Conservation (phyloP, 2,329 filamentous ascomycete species). For the Exserohilum rostratum region DNA sequence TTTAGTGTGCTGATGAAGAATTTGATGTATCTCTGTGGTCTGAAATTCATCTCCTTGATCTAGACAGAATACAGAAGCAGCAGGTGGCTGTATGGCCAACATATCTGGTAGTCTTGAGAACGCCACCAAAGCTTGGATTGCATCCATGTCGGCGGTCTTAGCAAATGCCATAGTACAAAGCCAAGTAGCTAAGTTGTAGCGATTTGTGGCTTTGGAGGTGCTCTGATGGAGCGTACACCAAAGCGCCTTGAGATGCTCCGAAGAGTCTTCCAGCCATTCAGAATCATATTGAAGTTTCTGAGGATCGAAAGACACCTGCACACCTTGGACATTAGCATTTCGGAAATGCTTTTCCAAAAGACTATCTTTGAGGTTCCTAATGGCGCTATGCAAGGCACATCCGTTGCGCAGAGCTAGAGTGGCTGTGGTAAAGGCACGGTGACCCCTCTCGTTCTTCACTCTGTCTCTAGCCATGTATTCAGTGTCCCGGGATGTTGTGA, state of each 20-base stretch:
- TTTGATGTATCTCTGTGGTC: neutral
- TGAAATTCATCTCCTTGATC: constrained; percentile 15
- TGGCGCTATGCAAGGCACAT: constrained; percentile 11
- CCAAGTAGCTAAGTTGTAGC: constrained; percentile 34
- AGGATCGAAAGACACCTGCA: neutral
- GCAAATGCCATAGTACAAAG: constrained; percentile 36
- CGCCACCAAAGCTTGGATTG: constrained; percentile 29
- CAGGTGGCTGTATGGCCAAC: constrained; percentile 15
- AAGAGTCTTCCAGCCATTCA: constrained; percentile 26
- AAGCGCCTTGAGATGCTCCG: constrained; percentile 7
- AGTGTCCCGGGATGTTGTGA: constrained; percentile 24
- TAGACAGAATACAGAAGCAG: constrained; percentile 6
- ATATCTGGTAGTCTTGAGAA: constrained; percentile 23
- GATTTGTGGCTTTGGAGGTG: constrained; percentile 4
- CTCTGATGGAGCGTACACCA: constrained; percentile 35
- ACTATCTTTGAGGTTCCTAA: constrained; percentile 7
- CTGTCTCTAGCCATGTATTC: constrained; percentile 28
- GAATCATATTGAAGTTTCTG: constrained; percentile 25
- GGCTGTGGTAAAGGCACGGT: constrained; percentile 19
- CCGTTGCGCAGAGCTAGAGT: constrained; percentile 24
- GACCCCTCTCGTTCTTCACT: constrained; percentile 10
- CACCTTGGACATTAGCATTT: constrained; percentile 5
- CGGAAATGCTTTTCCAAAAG: constrained; percentile 17
- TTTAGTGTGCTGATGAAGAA: neutral
- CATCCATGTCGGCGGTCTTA: constrained; percentile 24